phyloP scores from a whole-genome alignment of 305 asterid genomes.

The Coffea humblotiana region DNA sequence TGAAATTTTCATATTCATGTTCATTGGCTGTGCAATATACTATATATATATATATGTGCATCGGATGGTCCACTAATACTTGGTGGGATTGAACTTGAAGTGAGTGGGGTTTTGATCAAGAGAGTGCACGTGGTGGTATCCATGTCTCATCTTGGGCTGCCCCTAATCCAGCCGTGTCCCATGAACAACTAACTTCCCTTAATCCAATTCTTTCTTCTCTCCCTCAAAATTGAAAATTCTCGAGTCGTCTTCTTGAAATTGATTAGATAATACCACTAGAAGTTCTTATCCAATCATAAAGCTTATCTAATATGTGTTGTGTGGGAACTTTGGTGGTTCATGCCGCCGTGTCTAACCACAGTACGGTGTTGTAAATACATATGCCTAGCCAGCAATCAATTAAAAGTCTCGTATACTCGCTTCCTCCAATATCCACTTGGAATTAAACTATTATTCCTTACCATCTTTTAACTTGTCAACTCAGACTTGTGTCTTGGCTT shows the following conservation, averaged over 20 bases:
- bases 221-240: background rate
- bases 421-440: constrained; percentile 9
- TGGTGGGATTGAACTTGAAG: constrained; percentile 15
- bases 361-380: background rate
- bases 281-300: constrained; percentile 12
- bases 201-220: background rate
- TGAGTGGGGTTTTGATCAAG: constrained; percentile 18
- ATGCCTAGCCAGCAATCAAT: background rate
- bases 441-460: background rate
- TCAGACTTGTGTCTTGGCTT: background rate
- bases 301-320: background rate
- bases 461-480: background rate
- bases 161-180: constrained; percentile 33
- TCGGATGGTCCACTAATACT: background rate
- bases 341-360: background rate
- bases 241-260: background rate
- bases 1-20: no score
- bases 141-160: constrained; percentile 30
- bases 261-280: background rate
- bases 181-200: background rate
- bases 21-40: no score
- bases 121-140: constrained; percentile 43
- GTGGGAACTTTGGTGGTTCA: background rate
- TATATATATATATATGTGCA: no score
- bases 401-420: constrained; percentile 1